Evolutionary conservation across 2,329 filamentous ascomycete species (phyloP).

Genomic region (Decorospora gaudefroyi): DNA sequence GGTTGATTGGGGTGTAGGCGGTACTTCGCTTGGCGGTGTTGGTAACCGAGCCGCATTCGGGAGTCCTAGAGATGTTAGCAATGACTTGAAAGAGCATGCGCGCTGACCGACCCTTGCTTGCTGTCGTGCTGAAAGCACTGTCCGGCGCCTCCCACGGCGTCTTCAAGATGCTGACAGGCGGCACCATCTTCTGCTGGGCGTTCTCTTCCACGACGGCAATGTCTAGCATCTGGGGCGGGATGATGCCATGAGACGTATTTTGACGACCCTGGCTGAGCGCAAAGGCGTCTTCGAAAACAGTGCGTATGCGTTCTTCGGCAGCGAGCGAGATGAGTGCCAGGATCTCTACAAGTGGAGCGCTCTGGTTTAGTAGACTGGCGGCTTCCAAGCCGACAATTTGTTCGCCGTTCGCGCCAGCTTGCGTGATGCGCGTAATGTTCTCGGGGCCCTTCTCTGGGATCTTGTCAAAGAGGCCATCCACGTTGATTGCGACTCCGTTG

Average conservation of each 20-base stretch:
- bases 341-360: constrained; percentile 78
- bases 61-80: constrained; percentile 32
- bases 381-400: constrained; percentile 60
- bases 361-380: constrained; percentile 68
- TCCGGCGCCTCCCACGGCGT: constrained; percentile 52
- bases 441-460: constrained; percentile 40
- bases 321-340: constrained; percentile 81
- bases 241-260: constrained; percentile 75
- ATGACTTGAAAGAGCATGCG: neutral
- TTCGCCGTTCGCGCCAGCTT: constrained; percentile 63
- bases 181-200: constrained; percentile 46
- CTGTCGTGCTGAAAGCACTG: constrained; percentile 59
- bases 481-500: constrained; percentile 62
- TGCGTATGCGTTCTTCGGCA: constrained; percentile 76
- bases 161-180: constrained; percentile 46
- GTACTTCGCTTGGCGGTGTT: constrained; percentile 54
- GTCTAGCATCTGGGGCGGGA: constrained; percentile 76
- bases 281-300: constrained; percentile 76
- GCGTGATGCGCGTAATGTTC: constrained; percentile 46
- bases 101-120: constrained; percentile 34
- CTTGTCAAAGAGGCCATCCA: constrained; percentile 58
- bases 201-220: constrained; percentile 63
- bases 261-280: constrained; percentile 72
- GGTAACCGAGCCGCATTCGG: constrained; percentile 50
- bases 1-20: constrained; percentile 56